phyloP scores from a whole-genome alignment of 2,329 filamentous ascomycete species.

The Penicillium brasilianum region DNA sequence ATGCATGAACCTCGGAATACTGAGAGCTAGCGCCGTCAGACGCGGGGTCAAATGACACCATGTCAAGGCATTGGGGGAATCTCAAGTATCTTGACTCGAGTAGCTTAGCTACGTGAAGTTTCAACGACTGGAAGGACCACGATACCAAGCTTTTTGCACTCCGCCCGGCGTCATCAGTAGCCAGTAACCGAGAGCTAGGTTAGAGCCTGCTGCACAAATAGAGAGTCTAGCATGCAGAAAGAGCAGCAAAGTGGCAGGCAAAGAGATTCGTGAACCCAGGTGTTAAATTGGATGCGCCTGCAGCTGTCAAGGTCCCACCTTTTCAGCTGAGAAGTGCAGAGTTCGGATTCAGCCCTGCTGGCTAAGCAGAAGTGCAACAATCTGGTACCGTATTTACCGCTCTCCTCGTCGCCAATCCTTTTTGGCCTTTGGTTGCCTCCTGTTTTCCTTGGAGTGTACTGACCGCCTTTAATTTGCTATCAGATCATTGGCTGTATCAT shows the following conservation, averaged over 20 bases:
- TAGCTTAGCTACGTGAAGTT: not conserved
- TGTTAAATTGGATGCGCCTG: not conserved
- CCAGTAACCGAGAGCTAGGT: not conserved
- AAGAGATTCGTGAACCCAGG: not conserved
- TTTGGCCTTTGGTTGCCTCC: not conserved
- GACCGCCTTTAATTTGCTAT: not conserved
- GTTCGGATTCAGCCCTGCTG: conserved; percentile 3
- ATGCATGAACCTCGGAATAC: not conserved
- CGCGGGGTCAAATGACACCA: conserved; percentile 4
- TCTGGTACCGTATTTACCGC: conserved; percentile 23
- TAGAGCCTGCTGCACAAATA: not conserved
- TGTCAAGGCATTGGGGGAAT: not conserved
- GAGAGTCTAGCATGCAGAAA: not conserved
- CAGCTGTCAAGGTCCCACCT: conserved; percentile 7
- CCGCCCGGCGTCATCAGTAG: conserved; percentile 11
- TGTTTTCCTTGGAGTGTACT: not conserved
- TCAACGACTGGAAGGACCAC: not conserved
- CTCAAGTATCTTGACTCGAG: not conserved
- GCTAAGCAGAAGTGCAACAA: not conserved
- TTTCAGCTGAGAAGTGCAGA: conserved; percentile 13
- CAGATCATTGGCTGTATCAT: not conserved
- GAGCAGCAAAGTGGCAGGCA: not conserved
- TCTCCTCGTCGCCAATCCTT: not conserved
- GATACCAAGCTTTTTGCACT: conserved; percentile 18
- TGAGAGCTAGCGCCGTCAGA: not conserved